Conservation (phyloP, 2,329 filamentous ascomycete genomes). For the Penicillium oxalicum region DNA sequence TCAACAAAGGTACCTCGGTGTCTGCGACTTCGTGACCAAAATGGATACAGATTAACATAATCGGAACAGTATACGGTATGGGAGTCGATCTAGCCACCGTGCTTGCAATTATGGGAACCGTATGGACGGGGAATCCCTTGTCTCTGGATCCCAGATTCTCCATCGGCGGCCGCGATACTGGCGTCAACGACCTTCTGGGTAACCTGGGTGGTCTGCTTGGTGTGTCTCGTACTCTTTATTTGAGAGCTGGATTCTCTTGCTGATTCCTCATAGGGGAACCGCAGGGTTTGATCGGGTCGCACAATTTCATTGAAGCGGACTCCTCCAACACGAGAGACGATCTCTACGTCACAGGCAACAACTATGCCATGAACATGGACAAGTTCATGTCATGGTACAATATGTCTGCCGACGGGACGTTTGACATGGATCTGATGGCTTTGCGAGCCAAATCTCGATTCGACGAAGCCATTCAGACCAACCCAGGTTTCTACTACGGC, state of each 20-base stretch:
- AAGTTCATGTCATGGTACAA: conserved; percentile 48
- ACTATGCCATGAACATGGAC: conserved; percentile 47
- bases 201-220: conserved; percentile 43
- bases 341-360: conserved; percentile 48
- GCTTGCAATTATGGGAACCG: conserved; percentile 44
- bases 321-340: conserved; percentile 49
- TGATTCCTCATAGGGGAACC: conserved; percentile 31
- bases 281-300: conserved; percentile 46
- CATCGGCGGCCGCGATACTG: conserved; percentile 43
- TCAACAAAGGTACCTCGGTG: conserved; percentile 27
- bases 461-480: conserved; percentile 44
- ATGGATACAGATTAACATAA: neutral
- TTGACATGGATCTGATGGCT: conserved; percentile 41
- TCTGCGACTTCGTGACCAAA: too few species aligned
- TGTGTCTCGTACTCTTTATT: conserved; percentile 4
- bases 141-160: conserved; percentile 48
- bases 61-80: conserved; percentile 43
- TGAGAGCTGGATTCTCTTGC: neutral
- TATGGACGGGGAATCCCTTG: conserved; percentile 47
- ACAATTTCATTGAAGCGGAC: conserved; percentile 53
- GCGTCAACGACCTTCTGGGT: conserved; percentile 38
- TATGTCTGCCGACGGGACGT: conserved; percentile 34
- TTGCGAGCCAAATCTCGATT: conserved; percentile 43
- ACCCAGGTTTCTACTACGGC: conserved; percentile 52
- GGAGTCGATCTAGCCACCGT: conserved; percentile 40